These are phyloP conservation scores for Taxillus chinensis DNA, from an alignment of 164 flowering plant species.

Conservation along the genomic window DNA sequence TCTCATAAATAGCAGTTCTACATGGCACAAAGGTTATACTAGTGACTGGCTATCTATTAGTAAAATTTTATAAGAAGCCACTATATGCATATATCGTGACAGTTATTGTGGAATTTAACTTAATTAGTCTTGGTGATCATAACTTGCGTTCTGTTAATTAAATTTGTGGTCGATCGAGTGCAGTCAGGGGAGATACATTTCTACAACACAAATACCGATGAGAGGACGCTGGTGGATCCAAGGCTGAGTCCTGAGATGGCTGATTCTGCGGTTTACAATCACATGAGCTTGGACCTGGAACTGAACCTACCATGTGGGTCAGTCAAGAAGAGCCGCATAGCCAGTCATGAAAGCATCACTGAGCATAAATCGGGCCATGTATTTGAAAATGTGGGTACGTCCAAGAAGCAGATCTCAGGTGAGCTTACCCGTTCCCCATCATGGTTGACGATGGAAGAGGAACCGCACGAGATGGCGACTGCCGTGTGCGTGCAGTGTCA, in stretches of 20 bases:
- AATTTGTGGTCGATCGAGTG: not conserved
- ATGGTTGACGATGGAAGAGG: constrained; percentile 38
- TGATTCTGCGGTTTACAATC: constrained; percentile 5
- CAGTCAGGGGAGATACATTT: constrained; percentile 77
- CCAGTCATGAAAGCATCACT: constrained; percentile 3
- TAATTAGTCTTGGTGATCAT: no score
- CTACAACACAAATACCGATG: constrained; percentile 62
- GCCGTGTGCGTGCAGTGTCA: constrained; percentile 74
- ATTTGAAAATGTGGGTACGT: not conserved
- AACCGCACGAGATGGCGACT: constrained; percentile 63
- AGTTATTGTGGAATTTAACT: no score
- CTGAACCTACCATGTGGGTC: constrained; percentile 54
- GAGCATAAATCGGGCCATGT: constrained; percentile 5
- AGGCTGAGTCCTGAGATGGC: constrained; percentile 28
- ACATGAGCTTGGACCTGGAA: constrained; percentile 69
- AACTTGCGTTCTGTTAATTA: no score
- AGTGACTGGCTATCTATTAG: no score
- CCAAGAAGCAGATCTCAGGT: not conserved
- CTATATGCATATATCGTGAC: no score
- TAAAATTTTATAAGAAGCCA: no score
- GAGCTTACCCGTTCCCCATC: constrained; percentile 20
- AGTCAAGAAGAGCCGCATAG: not conserved
- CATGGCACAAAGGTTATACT: no score
- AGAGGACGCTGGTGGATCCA: constrained; percentile 54
- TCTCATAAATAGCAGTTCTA: no score